phyloP scores from a whole-genome alignment of 2,329 filamentous ascomycete genomes.

The Myrmaecium sp. region DNA sequence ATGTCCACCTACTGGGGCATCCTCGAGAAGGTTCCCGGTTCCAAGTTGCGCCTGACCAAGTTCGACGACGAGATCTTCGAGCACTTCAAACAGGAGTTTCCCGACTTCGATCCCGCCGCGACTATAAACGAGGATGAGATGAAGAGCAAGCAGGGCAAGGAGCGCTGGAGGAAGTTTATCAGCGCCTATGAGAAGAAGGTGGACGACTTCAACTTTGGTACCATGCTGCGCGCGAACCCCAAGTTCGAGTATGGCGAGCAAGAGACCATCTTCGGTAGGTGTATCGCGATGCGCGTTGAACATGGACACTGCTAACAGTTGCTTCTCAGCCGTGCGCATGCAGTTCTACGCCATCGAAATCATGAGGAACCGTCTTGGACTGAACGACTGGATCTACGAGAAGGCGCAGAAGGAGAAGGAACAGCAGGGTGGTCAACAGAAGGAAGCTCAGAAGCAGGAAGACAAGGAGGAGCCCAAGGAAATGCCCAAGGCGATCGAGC shows the following conservation, averaged over 20 bases:
- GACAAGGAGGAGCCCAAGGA: too few species aligned
- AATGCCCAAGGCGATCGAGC: too few species aligned
- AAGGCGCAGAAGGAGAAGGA: constrained; percentile 48
- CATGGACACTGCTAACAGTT: neutral
- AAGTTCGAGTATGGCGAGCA: constrained; percentile 75
- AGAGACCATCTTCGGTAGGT: constrained; percentile 76
- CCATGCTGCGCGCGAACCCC: constrained; percentile 65
- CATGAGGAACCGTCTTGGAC: constrained; percentile 60
- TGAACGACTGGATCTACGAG: constrained; percentile 97
- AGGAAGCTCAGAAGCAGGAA: too few species aligned
- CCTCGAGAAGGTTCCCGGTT: constrained; percentile 78
- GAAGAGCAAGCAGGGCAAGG: constrained; percentile 95
- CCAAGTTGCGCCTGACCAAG: constrained; percentile 78
- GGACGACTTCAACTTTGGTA: constrained; percentile 97
- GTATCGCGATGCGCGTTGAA: neutral
- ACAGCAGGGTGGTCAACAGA: constrained; percentile 12
- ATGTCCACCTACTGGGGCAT: constrained; percentile 96
- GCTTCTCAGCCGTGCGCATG: constrained; percentile 45
- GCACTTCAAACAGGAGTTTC: constrained; percentile 75
- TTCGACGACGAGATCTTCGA: constrained; percentile 89
- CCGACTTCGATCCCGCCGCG: constrained; percentile 71
- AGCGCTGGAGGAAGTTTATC: constrained; percentile 88
- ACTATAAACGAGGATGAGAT: constrained; percentile 83
- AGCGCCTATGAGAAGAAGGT: constrained; percentile 84
- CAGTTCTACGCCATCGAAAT: constrained; percentile 72